phyloP scores from a whole-genome alignment of 1,284 basidiomycete species.

The Cystobasidium slooffiae region DNA sequence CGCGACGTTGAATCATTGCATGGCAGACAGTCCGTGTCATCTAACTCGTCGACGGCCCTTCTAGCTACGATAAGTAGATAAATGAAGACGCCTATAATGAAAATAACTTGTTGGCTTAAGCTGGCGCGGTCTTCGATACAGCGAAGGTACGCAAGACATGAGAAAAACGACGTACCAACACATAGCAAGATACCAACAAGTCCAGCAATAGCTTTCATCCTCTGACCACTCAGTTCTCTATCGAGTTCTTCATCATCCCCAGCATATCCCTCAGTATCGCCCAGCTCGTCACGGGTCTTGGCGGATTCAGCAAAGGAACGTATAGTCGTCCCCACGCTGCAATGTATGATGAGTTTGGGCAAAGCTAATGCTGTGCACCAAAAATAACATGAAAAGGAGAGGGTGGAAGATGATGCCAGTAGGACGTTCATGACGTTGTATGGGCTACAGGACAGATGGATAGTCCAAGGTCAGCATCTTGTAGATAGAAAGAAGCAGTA shows the following conservation, averaged over 20 bases:
- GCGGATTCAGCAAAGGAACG: constrained; percentile 56
- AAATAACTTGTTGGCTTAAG: too few species aligned
- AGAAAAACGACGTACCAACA: constrained; percentile 2
- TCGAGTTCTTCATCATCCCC: constrained; percentile 47
- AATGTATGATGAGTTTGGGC: constrained; percentile 60
- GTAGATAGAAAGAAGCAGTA: neutral
- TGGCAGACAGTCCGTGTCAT: constrained; percentile 35
- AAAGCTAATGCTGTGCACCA: constrained; percentile 61
- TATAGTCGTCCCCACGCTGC: constrained; percentile 56
- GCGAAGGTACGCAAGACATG: neutral
- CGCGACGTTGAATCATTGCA: constrained; percentile 2
- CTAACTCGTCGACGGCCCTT: constrained; percentile 57
- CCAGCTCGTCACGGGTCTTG: constrained; percentile 13
- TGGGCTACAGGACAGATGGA: constrained; percentile 24
- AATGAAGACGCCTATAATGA: constrained; percentile 59
- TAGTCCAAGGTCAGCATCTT: neutral
- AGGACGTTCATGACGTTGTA: constrained; percentile 64
- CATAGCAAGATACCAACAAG: constrained; percentile 49
- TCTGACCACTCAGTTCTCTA: constrained; percentile 48
- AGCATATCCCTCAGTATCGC: constrained; percentile 22
- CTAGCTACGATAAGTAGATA: constrained; percentile 61
- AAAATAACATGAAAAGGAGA: constrained; percentile 60
- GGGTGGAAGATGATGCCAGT: constrained; percentile 60
- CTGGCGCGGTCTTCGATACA: neutral
- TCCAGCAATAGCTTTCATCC: constrained; percentile 54